Evolutionary conservation across 2,329 filamentous ascomycete genomes (phyloP).

Genomic region (Verticillium nonalfalfae): DNA sequence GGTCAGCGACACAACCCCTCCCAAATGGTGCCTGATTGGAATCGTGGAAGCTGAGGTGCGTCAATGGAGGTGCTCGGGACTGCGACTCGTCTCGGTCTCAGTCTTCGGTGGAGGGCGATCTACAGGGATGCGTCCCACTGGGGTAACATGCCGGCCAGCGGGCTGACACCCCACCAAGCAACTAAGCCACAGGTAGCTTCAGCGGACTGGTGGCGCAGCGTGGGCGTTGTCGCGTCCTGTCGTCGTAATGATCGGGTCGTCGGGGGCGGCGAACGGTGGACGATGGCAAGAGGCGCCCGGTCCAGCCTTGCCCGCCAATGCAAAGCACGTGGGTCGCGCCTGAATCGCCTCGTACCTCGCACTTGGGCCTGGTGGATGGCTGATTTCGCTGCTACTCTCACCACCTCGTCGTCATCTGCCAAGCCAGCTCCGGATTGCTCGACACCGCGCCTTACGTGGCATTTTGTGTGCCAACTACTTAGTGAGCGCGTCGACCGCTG

Average conservation of each 20-base stretch:
- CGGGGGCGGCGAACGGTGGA: too few relatives aligned
- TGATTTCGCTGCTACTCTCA: background rate
- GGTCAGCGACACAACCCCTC: background rate
- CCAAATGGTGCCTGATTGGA: background rate
- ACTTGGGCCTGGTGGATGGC: background rate
- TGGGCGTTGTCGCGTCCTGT: background rate
- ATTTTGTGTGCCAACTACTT: background rate
- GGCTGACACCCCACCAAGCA: background rate
- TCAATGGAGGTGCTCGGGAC: background rate
- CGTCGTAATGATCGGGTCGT: background rate
- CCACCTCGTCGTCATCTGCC: background rate
- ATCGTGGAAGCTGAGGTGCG: background rate
- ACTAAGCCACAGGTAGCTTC: slow-evolving; percentile 13
- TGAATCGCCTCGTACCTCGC: background rate
- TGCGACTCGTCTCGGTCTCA: background rate
- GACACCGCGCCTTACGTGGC: background rate
- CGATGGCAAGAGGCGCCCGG: too few relatives aligned
- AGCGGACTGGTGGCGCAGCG: slow-evolving; percentile 11
- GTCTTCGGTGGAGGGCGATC: background rate
- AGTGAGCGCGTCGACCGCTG: background rate
- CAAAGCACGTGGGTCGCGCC: background rate
- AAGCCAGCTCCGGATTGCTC: background rate
- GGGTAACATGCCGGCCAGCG: background rate
- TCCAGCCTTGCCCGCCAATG: background rate
- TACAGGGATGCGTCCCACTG: background rate